Evolutionary conservation across 75 land plant species (phyloP).

Genomic region (Pinus tabuliformis): DNA sequence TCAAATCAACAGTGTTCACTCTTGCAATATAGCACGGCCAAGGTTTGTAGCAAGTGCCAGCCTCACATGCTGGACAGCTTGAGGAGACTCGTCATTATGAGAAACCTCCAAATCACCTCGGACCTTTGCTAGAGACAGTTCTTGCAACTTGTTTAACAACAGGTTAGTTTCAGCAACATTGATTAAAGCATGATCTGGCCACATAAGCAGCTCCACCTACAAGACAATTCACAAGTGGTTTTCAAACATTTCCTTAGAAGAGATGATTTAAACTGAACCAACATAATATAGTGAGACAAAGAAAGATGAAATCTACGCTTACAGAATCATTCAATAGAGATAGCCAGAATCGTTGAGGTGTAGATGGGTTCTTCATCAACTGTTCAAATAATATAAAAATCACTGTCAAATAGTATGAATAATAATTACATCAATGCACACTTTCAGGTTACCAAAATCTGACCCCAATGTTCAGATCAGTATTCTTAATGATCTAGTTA

Average conservation of each 20-base stretch:
- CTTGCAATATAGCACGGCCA: constrained; percentile 85
- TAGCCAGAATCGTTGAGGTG: constrained; percentile 85
- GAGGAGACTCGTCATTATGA: constrained; percentile 29
- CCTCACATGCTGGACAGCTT: constrained; percentile 63
- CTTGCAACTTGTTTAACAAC: constrained; percentile 79
- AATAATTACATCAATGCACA: background rate
- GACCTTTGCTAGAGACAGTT: constrained; percentile 65
- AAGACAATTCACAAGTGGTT: background rate
- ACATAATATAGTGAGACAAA: background rate
- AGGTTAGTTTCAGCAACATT: constrained; percentile 69
- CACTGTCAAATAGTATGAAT: background rate
- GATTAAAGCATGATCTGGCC: constrained; percentile 67
- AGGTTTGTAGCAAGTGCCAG: constrained; percentile 87
- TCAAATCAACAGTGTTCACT: background rate
- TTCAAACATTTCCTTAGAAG: too few relatives aligned
- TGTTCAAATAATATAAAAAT: constrained; percentile 22
- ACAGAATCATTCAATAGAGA: constrained; percentile 85
- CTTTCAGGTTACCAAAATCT: background rate
- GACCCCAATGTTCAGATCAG: background rate
- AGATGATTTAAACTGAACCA: background rate
- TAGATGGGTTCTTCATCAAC: constrained; percentile 84
- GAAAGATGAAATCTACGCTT: constrained; percentile 18
- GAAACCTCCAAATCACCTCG: constrained; percentile 57
- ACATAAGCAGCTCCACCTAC: constrained; percentile 82
- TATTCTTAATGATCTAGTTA: background rate